Percentiles rank a stretch among this genome's conserved stretches.
These are phyloP conservation scores for Sisymbrium altissimum DNA, from an alignment of 345 rosid genomes.

Conservation along the genomic window DNA sequence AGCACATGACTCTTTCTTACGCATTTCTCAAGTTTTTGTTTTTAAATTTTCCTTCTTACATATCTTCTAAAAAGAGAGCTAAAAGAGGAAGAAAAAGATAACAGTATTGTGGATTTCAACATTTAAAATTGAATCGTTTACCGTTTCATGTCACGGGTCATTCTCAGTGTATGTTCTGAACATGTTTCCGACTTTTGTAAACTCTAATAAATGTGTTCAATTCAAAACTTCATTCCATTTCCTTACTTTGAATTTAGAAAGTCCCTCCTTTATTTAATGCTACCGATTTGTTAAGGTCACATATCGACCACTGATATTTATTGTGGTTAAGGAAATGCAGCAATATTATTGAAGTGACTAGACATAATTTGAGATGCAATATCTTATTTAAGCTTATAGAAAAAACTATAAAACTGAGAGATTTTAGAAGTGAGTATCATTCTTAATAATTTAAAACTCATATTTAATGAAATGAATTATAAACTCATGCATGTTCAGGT, in stretches of 20 bases:
- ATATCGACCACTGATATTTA: background rate
- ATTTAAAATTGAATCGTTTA: conserved; percentile 21
- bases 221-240: conserved; percentile 2
- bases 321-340: background rate
- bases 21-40: background rate
- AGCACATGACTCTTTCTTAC: background rate
- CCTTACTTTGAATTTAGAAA: background rate
- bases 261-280: conserved; percentile 2
- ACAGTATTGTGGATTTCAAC: background rate
- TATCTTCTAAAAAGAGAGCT: background rate
- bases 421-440: background rate
- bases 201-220: conserved; percentile 10
- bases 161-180: conserved; percentile 6
- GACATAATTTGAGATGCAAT: background rate
- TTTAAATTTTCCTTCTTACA: background rate
- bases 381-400: background rate
- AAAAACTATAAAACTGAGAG: background rate
- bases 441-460: background rate
- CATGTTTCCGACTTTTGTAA: conserved; percentile 7
- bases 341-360: background rate
- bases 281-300: background rate
- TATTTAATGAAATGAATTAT: background rate
- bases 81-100: background rate
- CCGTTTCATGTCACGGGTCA: conserved; percentile 16
- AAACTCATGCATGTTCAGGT: background rate